Conservation (phyloP, 495 filamentous ascomycete species). For the Penicillium verhagenii region DNA sequence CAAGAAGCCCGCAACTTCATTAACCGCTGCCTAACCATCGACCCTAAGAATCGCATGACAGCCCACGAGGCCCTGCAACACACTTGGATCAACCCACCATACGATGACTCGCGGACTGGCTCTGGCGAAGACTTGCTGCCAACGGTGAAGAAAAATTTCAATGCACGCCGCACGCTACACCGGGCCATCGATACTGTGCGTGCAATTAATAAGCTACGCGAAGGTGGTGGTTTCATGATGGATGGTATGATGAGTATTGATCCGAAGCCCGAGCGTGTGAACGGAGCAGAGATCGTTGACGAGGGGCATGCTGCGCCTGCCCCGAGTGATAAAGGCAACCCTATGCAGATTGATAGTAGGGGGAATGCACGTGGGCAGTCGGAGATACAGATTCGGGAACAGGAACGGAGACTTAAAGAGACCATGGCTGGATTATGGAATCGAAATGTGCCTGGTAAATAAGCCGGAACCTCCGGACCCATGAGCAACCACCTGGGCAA, state of each 20-base stretch:
- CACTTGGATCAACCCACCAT: slow-evolving; percentile 72
- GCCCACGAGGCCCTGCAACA: slow-evolving; percentile 90
- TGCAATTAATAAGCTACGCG: slow-evolving; percentile 95
- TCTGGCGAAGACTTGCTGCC: slow-evolving; percentile 78
- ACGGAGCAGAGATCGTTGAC: slow-evolving; percentile 41
- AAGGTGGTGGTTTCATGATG: slow-evolving; percentile 79
- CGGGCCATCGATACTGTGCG: slow-evolving; percentile 96
- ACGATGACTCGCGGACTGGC: slow-evolving; percentile 31
- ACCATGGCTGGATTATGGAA: slow-evolving; percentile 61
- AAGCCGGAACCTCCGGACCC: neutral
- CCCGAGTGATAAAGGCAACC: slow-evolving; percentile 1
- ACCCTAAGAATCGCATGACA: slow-evolving; percentile 84
- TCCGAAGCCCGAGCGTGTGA: slow-evolving; percentile 55
- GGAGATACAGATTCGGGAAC: slow-evolving; percentile 61
- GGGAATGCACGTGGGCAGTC: slow-evolving; percentile 63
- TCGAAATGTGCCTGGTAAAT: slow-evolving; percentile 29
- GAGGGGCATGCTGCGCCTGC: slow-evolving; percentile 26
- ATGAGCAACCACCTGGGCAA: neutral
- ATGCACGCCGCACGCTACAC: slow-evolving; percentile 88
- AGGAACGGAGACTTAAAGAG: slow-evolving; percentile 60
- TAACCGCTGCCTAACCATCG: slow-evolving; percentile 80
- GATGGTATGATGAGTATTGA: slow-evolving; percentile 69
- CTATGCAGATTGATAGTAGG: slow-evolving; percentile 54
- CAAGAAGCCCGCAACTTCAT: slow-evolving; percentile 87
- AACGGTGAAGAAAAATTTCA: slow-evolving; percentile 98